phyloP scores from a whole-genome alignment of 192 early-diverging fungal species.

The Coemansia javaensis region DNA sequence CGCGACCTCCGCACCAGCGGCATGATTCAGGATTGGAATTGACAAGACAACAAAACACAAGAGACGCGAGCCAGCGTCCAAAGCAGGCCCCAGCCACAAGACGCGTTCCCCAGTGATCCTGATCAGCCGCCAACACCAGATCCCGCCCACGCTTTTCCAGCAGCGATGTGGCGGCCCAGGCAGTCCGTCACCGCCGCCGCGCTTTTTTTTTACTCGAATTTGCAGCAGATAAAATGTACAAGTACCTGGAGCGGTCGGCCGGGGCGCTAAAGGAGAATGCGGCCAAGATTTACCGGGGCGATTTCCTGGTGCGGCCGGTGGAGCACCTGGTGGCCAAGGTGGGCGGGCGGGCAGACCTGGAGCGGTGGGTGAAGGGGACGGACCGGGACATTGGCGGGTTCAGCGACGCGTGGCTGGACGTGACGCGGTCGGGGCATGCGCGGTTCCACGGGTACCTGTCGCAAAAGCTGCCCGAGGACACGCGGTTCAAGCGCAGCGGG shows the following conservation, averaged over 20 bases:
- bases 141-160: too few species aligned
- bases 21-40: too few species aligned
- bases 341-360: constrained; percentile 58
- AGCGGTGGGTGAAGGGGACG: constrained; percentile 75
- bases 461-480: constrained; percentile 67
- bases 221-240: constrained; percentile 4
- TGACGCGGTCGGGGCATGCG: constrained; percentile 59
- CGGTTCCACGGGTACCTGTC: constrained; percentile 80
- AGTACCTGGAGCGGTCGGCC: constrained; percentile 35
- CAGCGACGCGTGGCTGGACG: constrained; percentile 71
- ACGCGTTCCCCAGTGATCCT: too few species aligned
- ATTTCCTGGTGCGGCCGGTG: constrained; percentile 59
- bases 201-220: not conserved
- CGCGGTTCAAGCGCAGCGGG: constrained; percentile 72
- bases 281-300: constrained; percentile 24
- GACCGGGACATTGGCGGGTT: constrained; percentile 90
- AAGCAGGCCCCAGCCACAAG: too few species aligned
- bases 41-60: too few species aligned
- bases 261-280: constrained; percentile 19
- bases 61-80: too few species aligned
- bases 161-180: too few species aligned
- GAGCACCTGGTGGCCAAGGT: constrained; percentile 69
- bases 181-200: too few species aligned
- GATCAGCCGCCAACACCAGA: too few species aligned
- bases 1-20: too few species aligned